These are phyloP conservation scores for Stereocaulon alpinum DNA, from an alignment of 495 filamentous ascomycete species.

Conservation along the genomic window DNA sequence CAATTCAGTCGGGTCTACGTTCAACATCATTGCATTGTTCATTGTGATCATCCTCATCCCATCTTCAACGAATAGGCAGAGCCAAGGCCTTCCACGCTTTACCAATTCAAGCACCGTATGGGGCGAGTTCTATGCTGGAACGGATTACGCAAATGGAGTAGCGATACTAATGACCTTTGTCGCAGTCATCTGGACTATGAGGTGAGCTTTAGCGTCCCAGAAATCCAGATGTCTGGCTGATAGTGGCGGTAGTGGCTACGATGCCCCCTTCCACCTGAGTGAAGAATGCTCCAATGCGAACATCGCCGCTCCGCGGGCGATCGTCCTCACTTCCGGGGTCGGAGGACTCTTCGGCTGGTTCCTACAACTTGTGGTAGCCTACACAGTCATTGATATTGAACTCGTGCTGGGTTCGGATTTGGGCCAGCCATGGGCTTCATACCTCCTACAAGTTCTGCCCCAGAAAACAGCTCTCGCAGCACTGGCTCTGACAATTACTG, in stretches of 20 bases:
- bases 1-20: constrained; percentile 63
- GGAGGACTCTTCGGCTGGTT: constrained; percentile 67
- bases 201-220: background rate
- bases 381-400: constrained; percentile 61
- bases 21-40: constrained; percentile 62
- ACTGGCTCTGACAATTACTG: constrained; percentile 60
- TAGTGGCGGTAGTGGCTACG: constrained; percentile 40
- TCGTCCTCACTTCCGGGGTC: constrained; percentile 57
- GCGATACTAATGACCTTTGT: constrained; percentile 71
- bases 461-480: constrained; percentile 56
- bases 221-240: background rate
- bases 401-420: constrained; percentile 51
- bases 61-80: constrained; percentile 38
- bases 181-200: constrained; percentile 47
- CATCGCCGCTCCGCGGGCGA: constrained; percentile 65
- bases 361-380: constrained; percentile 69
- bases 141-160: constrained; percentile 60
- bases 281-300: constrained; percentile 74
- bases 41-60: constrained; percentile 64
- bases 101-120: constrained; percentile 53
- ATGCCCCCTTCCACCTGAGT: constrained; percentile 64
- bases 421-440: constrained; percentile 69
- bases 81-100: constrained; percentile 50
- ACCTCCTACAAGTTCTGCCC: constrained; percentile 59
- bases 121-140: constrained; percentile 58